phyloP scores from a whole-genome alignment of 805 yeast genomes.

The Ogataea nonfermentans region DNA sequence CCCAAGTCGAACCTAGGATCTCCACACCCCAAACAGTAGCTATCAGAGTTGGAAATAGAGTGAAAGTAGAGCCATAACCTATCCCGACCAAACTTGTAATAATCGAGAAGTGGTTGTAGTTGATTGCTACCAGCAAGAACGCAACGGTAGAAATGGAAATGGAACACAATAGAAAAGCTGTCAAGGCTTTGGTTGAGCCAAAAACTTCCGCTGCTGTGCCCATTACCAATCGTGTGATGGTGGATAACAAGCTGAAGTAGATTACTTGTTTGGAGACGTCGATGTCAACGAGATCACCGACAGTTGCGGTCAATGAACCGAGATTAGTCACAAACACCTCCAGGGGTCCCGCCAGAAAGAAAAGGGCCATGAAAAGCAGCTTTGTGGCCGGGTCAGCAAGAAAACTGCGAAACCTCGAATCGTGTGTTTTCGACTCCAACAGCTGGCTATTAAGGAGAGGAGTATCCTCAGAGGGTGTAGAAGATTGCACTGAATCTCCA shows the following conservation, averaged over 20 bases:
- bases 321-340: conserved; percentile 83
- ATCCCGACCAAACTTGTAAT: conserved; percentile 50
- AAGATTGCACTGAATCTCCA: conserved; percentile 13
- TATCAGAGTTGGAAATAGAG: conserved; percentile 75
- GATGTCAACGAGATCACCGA: conserved; percentile 21
- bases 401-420: conserved; percentile 28
- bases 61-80: conserved; percentile 78
- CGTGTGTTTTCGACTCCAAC: conserved; percentile 29
- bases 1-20: conserved; percentile 86
- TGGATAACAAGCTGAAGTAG: conserved; percentile 27
- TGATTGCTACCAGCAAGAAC: conserved; percentile 13
- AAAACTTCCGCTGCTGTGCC: conserved; percentile 18
- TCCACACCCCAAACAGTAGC: conserved; percentile 82
- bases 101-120: conserved; percentile 11
- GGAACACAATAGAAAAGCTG: conserved; percentile 9
- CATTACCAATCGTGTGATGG: conserved; percentile 29
- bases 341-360: conserved; percentile 74
- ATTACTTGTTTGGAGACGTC: conserved; percentile 20
- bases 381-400: conserved; percentile 60
- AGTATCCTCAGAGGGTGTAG: conserved; percentile 28
- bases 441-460: conserved; percentile 33
- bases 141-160: conserved; percentile 10
- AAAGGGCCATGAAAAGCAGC: conserved; percentile 55
- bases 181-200: conserved; percentile 8
- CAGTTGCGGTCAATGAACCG: conserved; percentile 59